Base-by-base conservation (phyloP, 2,329 filamentous ascomycete genomes). In the Talaromyces islandicus region DNA sequence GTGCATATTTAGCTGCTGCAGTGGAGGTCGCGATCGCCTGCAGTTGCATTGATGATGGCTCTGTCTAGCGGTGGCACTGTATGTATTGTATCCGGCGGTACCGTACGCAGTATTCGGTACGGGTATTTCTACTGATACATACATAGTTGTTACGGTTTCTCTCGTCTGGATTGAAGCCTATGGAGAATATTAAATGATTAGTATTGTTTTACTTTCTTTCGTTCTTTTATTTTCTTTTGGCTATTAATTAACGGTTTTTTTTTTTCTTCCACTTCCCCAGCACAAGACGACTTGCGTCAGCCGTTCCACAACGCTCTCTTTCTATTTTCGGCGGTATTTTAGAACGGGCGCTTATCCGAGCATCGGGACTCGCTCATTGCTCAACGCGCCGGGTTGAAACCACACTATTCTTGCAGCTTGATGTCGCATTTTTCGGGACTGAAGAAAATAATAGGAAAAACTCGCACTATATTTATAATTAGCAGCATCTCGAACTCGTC, bases 331-430 rank as follows among this genome's bases (percentile, higher is more conserved):
- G 51, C 58, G 55, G 52, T 55, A 46, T 46, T 46, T 46, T 27
- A 27, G 19, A n/a, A 46, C 4, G 43, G 60, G 60, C 60, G 60
- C 60, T 51, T 62, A 62, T 59, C 52, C 60, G 54, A 35, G 60
- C 60, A 59, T 55, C 35, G 14, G 35, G n/a, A 62, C 56, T 62
- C 60, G 56, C 25, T 32, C 35, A 58, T 14, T 46, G 21, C 43
- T 24, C 30, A 32, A 19, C 25, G 29, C 43, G 3, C 35, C 35
- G 19, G 19, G 29, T 57, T 59, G 60, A 62, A 62, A 62, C 43
- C 43, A 12, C 60, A 62, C 43, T 57, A 35, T 58, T 19, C 25
- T 54, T 57, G 56, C 46, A 25, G 48, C 55, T 21, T 24, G 48
- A 19, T 58, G 56, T 58, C 59, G 25, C 41, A 51, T 41, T 48